Evolutionary conservation across 306 rosid species (phyloP).

Genomic region (Rosa chinensis): DNA sequence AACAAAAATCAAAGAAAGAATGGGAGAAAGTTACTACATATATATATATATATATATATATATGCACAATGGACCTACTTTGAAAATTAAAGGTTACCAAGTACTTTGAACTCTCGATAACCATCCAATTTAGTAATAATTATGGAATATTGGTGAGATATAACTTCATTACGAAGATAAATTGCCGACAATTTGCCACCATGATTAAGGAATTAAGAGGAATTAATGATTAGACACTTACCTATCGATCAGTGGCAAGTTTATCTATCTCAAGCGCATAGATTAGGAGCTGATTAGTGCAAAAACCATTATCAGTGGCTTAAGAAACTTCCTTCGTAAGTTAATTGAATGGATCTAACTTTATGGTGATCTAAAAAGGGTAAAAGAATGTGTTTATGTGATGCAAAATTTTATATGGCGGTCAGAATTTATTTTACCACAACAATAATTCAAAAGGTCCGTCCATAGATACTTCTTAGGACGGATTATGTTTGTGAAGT

Average conservation of each 20-base stretch:
- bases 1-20: neutral
- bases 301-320: neutral
- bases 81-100: slow-evolving; percentile 5
- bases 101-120: neutral
- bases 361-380: neutral
- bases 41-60: no score
- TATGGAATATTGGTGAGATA: neutral
- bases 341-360: neutral
- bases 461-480: no score
- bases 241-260: neutral
- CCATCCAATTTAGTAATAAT: neutral
- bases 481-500: no score
- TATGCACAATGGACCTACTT: neutral
- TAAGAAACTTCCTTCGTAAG: slow-evolving; percentile 13
- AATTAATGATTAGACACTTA: neutral
- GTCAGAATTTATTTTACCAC: no score
- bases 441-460: no score
- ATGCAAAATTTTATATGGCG: no score
- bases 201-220: neutral
- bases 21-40: neutral
- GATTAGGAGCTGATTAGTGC: neutral
- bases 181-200: neutral
- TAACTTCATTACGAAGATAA: slow-evolving; percentile 2
- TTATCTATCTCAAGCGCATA: neutral
- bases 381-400: neutral